Evolutionary conservation across 2,329 filamentous ascomycete species (phyloP), one percentile per base, ranked within the genome.

Genomic region (Zopfia rhizophila): DNA sequence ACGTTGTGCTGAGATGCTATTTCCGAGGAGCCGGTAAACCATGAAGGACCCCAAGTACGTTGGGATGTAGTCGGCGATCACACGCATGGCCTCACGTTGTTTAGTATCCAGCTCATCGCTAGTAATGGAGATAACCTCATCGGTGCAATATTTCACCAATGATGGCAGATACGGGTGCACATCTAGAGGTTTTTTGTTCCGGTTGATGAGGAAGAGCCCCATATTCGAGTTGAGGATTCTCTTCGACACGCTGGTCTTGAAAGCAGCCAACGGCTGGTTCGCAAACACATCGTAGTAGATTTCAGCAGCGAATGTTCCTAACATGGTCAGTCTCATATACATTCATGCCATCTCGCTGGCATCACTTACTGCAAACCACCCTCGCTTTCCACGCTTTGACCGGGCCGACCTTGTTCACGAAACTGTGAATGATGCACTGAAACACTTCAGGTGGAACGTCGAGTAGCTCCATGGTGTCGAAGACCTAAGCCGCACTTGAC

Each of bases 361-460:
- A n/a, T n/a, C n/a, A 47, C 48, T 35, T 47, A 47, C 48, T 32
- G 35, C 30, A 52, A 13, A 48, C 44, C 2, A 8, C n/a, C 3
- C 48, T 38, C 4, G 27, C n/a, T 19, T 44, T 39, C 48, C 48
- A 51, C 2, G 43, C 38, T 28, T 29, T 30, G 10, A 12, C n/a
- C 5, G 37, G 18, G 4, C 48, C 48, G 5, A 40, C 23, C 5
- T 43, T 30, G 4, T 11, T 7, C 3, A 44, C 43, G 3, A 51
- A 39, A 23, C 44, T 33, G 19, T 51, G 38, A 21, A 44, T 24
- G 18, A 51, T 27, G 11, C 17, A 21, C 11, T 44, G 30, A 31
- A 48, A 44, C 21, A 51, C 14, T 38, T 51, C 48, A 13, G 30
- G 31, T 3, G 48, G 48, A 11, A 44, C 30, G 10, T 51, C 39